These are phyloP conservation scores for Lipomyces mesembrius DNA, from an alignment of 805 yeast genomes.

Conservation along the genomic window DNA sequence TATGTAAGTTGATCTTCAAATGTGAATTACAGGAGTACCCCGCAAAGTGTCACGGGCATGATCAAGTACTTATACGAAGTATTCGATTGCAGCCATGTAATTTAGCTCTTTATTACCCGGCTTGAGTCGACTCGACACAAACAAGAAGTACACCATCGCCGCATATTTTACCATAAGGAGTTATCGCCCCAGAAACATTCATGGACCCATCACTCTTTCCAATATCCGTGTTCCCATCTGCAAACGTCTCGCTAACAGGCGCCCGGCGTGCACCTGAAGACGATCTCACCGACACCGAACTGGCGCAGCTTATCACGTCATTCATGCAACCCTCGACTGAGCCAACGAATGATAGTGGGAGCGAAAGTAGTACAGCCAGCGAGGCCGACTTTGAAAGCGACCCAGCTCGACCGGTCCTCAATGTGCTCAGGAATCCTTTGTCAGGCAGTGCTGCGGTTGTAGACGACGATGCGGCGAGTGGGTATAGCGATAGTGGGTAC, in stretches of 20 bases:
- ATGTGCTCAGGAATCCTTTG: not conserved
- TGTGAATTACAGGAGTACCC: not conserved
- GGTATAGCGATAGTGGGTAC: not conserved
- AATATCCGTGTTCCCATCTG: not conserved
- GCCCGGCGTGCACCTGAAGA: not conserved
- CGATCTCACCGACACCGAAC: not conserved
- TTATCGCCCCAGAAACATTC: too few species aligned
- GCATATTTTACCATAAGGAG: too few species aligned
- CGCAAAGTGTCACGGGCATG: not conserved
- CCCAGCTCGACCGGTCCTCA: not conserved
- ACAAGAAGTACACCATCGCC: too few species aligned
- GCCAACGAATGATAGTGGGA: not conserved
- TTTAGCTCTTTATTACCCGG: not conserved
- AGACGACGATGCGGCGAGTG: not conserved
- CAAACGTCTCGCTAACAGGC: not conserved
- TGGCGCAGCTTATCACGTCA: not conserved
- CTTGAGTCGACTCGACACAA: not conserved
- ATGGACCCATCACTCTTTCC: conserved; percentile 2
- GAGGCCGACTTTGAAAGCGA: not conserved
- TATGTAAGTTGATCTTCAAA: not conserved
- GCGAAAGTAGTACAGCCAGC: not conserved
- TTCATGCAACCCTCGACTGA: not conserved
- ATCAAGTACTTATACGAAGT: not conserved
- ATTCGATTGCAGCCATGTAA: too few species aligned
- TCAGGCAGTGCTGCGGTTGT: not conserved